These are phyloP conservation scores for Triticum dicoccoides DNA, from an alignment of 176 grass and related monocot species.

Conservation along the genomic window DNA sequence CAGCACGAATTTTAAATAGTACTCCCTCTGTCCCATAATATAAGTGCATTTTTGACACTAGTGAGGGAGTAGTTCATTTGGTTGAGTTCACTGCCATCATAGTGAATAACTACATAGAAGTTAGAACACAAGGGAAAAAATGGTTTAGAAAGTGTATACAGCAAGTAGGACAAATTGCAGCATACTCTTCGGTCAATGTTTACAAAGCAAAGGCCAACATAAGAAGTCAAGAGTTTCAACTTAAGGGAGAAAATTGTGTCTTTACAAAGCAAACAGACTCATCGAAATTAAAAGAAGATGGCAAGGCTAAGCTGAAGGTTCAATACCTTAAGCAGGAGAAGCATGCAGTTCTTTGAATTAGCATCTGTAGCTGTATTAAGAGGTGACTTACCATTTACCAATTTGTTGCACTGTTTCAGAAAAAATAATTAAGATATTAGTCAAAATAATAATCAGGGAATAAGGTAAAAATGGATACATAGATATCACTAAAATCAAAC, in stretches of 20 bases:
- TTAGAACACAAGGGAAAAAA: too few species aligned
- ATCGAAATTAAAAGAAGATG: not conserved
- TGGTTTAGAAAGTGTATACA: too few species aligned
- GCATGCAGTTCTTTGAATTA: not conserved
- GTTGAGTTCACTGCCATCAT: too few species aligned
- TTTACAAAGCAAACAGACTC: not conserved
- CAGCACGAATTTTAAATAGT: too few species aligned
- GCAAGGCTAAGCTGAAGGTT: not conserved
- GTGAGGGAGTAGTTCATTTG: too few species aligned
- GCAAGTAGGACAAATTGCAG: too few species aligned
- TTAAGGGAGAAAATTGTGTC: not conserved
- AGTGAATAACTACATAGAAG: too few species aligned
- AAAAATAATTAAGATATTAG: not conserved
- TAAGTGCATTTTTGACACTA: too few species aligned
- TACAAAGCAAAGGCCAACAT: not conserved
- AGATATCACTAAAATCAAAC: not conserved
- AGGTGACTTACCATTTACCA: not conserved
- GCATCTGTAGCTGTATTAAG: not conserved
- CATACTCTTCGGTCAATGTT: too few species aligned
- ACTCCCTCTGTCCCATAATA: too few species aligned
- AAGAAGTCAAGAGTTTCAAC: not conserved
- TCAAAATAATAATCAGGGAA: not conserved
- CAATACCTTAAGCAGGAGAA: slow-evolving; percentile 5
- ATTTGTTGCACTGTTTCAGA: not conserved
- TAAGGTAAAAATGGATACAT: not conserved